phyloP scores from a whole-genome alignment of 139 green algal species.

The Coelastrella sp. region DNA sequence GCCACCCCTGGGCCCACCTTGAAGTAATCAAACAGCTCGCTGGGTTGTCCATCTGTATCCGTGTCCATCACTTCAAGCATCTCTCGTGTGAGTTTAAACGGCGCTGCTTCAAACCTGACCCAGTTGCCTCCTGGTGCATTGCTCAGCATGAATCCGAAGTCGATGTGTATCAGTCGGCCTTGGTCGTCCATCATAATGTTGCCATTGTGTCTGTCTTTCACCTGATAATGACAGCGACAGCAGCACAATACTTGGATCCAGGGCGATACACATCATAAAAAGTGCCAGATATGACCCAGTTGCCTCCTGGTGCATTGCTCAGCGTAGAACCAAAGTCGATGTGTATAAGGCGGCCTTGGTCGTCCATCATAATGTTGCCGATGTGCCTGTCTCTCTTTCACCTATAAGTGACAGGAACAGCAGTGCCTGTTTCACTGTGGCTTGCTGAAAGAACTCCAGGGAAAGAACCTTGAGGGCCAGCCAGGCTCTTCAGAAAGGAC shows the following conservation, averaged over 20 bases:
- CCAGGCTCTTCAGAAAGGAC: no score
- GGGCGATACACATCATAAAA: no score
- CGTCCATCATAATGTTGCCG: slow-evolving; percentile 92
- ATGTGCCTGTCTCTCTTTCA: slow-evolving; percentile 98
- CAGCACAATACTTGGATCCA: slow-evolving; percentile 47
- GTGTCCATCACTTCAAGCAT: slow-evolving; percentile 98
- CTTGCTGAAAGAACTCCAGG: no score
- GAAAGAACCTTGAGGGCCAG: no score
- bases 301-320: slow-evolving; percentile 67
- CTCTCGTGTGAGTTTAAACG: slow-evolving; percentile 97
- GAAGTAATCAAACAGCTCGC: slow-evolving; percentile 95
- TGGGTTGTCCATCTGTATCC: slow-evolving; percentile 84
- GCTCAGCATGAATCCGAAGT: slow-evolving; percentile 99
- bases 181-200: slow-evolving; percentile 90
- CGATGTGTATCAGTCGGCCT: slow-evolving; percentile 97
- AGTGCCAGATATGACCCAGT: slow-evolving; percentile 60
- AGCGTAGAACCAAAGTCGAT: slow-evolving; percentile 99
- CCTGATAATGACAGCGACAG: slow-evolving; percentile 71
- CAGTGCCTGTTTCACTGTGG: slow-evolving; percentile 37
- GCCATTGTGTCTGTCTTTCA: slow-evolving; percentile 97
- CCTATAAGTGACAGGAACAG: slow-evolving; percentile 72
- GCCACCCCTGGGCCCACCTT: slow-evolving; percentile 63
- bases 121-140: slow-evolving; percentile 72
- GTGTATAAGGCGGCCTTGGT: slow-evolving; percentile 92
- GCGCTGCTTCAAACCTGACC: slow-evolving; percentile 89